A percentile compares a stretch with the other conserved stretches of the same genome.
Evolutionary conservation across 225 moss, liverwort and hornwort genomes (phyloP).

Genomic region (Anthoceros angustus): DNA sequence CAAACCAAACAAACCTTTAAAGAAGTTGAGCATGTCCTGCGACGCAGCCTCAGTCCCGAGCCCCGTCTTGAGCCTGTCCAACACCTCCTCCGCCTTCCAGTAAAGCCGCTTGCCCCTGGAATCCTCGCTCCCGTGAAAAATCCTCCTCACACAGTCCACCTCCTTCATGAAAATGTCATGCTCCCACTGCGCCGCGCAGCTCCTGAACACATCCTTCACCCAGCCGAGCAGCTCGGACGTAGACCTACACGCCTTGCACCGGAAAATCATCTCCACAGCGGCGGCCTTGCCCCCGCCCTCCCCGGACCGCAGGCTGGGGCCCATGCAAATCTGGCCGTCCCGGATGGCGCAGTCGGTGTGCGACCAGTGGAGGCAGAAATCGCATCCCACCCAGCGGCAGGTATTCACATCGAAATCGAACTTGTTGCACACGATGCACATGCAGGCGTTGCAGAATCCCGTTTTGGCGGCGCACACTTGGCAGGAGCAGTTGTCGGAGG

Average conservation of each 20-base stretch:
- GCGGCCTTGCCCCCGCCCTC: slow-evolving; percentile 12
- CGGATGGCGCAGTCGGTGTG: slow-evolving; percentile 62
- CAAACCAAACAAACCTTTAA: slow-evolving; percentile 29
- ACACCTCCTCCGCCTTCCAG: slow-evolving; percentile 44
- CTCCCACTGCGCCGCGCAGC: slow-evolving; percentile 47
- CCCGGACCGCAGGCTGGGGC: slow-evolving; percentile 28
- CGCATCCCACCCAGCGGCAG: slow-evolving; percentile 54
- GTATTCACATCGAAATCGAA: slow-evolving; percentile 60
- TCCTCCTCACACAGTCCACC: slow-evolving; percentile 40
- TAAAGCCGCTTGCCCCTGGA: slow-evolving; percentile 33
- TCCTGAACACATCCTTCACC: slow-evolving; percentile 58
- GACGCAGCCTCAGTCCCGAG: slow-evolving; percentile 36
- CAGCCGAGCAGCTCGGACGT: slow-evolving; percentile 54
- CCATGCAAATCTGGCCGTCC: slow-evolving; percentile 44
- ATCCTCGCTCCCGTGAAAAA: slow-evolving; percentile 40
- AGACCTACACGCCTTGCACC: slow-evolving; percentile 51
- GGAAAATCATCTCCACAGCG: slow-evolving; percentile 33
- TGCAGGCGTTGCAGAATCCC: slow-evolving; percentile 61
- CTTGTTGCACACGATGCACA: slow-evolving; percentile 61
- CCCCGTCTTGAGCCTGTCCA: slow-evolving; percentile 44
- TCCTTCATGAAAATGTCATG: slow-evolving; percentile 40
- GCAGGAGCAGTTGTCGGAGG: slow-evolving; percentile 45
- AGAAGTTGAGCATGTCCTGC: slow-evolving; percentile 40
- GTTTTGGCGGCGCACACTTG: slow-evolving; percentile 41
- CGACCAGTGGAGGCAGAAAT: slow-evolving; percentile 59